Conservation (phyloP, 1,139 yeast species). For the Taphrina deformans region DNA sequence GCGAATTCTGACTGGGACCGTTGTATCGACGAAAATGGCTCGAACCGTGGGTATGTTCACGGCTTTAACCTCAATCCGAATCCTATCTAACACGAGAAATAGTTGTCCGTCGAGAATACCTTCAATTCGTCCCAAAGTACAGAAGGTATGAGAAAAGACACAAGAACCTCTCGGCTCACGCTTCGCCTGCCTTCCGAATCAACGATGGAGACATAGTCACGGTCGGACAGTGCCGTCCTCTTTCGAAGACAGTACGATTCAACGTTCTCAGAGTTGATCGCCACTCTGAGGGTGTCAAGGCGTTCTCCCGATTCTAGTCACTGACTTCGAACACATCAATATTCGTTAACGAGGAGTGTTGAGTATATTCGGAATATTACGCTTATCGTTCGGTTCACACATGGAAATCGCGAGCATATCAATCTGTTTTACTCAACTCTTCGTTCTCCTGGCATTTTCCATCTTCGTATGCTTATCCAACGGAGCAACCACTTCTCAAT, state of each 20-base stretch:
- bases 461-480: too few relatives aligned
- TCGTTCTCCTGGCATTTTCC: not conserved
- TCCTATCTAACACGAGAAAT: not conserved
- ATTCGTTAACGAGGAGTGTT: not conserved
- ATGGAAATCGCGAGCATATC: not conserved
- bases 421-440: not conserved
- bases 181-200: constrained; percentile 99
- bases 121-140: constrained; percentile 99
- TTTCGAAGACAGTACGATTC: constrained; percentile 99
- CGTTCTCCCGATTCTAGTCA: constrained; percentile 32
- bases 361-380: not conserved
- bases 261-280: constrained; percentile 92
- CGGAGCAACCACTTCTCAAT: not conserved
- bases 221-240: constrained; percentile 99
- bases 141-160: constrained; percentile 99
- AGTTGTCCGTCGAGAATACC: constrained; percentile 99
- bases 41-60: constrained; percentile 67
- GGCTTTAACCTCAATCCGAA: not conserved
- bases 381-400: not conserved
- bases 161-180: constrained; percentile 99
- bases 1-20: constrained; percentile 91
- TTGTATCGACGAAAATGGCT: constrained; percentile 99
- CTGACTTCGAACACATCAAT: not conserved
- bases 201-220: constrained; percentile 98
- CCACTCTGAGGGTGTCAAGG: constrained; percentile 62